These are phyloP conservation scores for Tulasnella sp. DNA, from an alignment of 768 basidiomycete species.

Conservation along the genomic window DNA sequence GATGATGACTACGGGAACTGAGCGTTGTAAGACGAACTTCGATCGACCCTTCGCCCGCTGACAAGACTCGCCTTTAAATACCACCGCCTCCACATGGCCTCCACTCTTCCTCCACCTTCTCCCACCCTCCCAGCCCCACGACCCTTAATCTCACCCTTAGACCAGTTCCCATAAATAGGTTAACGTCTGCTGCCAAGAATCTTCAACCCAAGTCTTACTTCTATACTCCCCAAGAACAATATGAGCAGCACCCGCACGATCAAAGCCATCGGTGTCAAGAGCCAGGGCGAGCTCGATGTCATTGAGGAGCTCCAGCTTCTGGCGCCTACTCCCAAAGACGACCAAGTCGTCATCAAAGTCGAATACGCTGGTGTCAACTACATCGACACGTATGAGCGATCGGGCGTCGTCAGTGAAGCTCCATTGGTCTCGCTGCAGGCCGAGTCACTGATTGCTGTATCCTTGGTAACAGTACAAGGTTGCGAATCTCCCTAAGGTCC, in stretches of 20 bases:
- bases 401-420: conserved; percentile 36
- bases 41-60: background rate
- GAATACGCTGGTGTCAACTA: conserved; percentile 83
- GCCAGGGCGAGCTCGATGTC: conserved; percentile 74
- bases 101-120: no score
- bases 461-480: conserved; percentile 51
- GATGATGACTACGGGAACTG: background rate
- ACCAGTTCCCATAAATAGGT: no score
- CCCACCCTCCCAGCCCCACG: no score
- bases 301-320: conserved; percentile 50
- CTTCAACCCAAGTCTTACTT: background rate
- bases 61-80: background rate
- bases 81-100: no score
- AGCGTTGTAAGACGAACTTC: background rate
- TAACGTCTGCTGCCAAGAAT: no score
- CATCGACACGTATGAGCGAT: conserved; percentile 75
- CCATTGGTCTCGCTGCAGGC: conserved; percentile 42
- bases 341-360: conserved; percentile 57
- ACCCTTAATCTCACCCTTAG: no score
- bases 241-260: conserved; percentile 42
- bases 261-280: conserved; percentile 67
- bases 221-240: background rate
- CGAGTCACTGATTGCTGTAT: conserved; percentile 22
- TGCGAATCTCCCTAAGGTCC: conserved; percentile 53
- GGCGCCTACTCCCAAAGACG: conserved; percentile 59